A percentile compares a stretch with the other conserved stretches of the same genome.
phyloP scores from a whole-genome alignment of 2,329 filamentous ascomycete genomes.

The Colletotrichum karsti region DNA sequence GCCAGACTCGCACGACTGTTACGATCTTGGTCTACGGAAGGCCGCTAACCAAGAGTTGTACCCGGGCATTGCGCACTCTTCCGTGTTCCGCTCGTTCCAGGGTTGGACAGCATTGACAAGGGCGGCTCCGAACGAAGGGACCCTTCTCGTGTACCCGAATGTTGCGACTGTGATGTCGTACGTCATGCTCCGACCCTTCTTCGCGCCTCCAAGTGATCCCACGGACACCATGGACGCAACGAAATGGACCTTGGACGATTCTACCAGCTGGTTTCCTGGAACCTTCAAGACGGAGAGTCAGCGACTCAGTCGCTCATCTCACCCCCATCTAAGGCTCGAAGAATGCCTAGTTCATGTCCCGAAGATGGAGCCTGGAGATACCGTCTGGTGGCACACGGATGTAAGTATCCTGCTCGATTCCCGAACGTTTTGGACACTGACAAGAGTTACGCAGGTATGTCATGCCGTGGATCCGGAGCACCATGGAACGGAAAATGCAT shows the following conservation, averaged over 20 bases:
- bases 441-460: conserved; percentile 35
- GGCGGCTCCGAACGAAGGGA: conserved; percentile 43
- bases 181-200: conserved; percentile 51
- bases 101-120: conserved; percentile 53
- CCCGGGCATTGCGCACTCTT: conserved; percentile 44
- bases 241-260: conserved; percentile 45
- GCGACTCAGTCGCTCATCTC: conserved; percentile 41
- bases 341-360: conserved; percentile 48
- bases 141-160: conserved; percentile 49
- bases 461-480: conserved; percentile 50
- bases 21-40: conserved; percentile 45
- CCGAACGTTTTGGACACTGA: not conserved
- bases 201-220: conserved; percentile 39
- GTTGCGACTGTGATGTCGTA: conserved; percentile 46
- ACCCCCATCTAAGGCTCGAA: conserved; percentile 47
- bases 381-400: conserved; percentile 51
- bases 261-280: conserved; percentile 45
- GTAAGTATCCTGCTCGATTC: conserved; percentile 33
- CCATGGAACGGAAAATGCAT: conserved; percentile 39
- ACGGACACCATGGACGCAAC: conserved; percentile 42
- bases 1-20: conserved; percentile 45
- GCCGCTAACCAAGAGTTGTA: conserved; percentile 43
- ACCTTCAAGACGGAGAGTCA: conserved; percentile 44
- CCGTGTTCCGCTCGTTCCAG: conserved; percentile 48
- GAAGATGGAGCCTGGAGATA: conserved; percentile 46